These are phyloP conservation scores for Thelonectria olida DNA, from an alignment of 2,329 filamentous ascomycete genomes.

Conservation along the genomic window DNA sequence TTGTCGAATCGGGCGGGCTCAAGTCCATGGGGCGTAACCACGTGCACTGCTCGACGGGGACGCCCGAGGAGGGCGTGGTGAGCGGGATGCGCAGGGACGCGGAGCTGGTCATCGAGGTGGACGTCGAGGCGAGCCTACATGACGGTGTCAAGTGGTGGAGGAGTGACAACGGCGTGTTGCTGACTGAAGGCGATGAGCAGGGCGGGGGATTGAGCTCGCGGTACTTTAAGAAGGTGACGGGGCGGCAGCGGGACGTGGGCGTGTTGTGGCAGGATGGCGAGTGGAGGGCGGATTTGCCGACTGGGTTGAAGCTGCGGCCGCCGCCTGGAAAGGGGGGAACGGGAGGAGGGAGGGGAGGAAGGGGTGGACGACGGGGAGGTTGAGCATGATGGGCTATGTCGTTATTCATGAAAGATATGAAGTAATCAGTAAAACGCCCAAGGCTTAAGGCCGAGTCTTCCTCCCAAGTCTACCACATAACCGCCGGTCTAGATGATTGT, in stretches of 20 bases:
- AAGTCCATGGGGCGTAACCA: slow-evolving; percentile 85
- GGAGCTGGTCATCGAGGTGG: slow-evolving; percentile 80
- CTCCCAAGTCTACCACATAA: too few species aligned
- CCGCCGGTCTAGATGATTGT: too few species aligned
- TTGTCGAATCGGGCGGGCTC: slow-evolving; percentile 80
- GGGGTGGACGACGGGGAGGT: slow-evolving; percentile 34
- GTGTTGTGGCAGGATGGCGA: slow-evolving; percentile 77
- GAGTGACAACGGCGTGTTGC: slow-evolving; percentile 80
- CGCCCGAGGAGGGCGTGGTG: slow-evolving; percentile 70
- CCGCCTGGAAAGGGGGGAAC: slow-evolving; percentile 60
- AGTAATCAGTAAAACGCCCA: neutral
- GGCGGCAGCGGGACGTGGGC: slow-evolving; percentile 65
- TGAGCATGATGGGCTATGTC: neutral
- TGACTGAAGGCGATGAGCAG: slow-evolving; percentile 67
- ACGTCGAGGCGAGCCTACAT: slow-evolving; percentile 72
- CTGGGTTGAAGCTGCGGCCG: slow-evolving; percentile 58
- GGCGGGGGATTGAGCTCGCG: slow-evolving; percentile 68
- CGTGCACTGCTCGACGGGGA: slow-evolving; percentile 85
- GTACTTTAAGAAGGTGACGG: slow-evolving; percentile 78
- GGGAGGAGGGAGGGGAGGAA: slow-evolving; percentile 47
- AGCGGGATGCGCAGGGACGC: slow-evolving; percentile 84
- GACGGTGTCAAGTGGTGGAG: slow-evolving; percentile 78
- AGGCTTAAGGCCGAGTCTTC: too few species aligned
- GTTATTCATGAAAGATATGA: neutral
- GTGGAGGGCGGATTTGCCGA: slow-evolving; percentile 73